Conservation (phyloP, 148 eudicot species). For the Heliamphora exappendiculata region DNA sequence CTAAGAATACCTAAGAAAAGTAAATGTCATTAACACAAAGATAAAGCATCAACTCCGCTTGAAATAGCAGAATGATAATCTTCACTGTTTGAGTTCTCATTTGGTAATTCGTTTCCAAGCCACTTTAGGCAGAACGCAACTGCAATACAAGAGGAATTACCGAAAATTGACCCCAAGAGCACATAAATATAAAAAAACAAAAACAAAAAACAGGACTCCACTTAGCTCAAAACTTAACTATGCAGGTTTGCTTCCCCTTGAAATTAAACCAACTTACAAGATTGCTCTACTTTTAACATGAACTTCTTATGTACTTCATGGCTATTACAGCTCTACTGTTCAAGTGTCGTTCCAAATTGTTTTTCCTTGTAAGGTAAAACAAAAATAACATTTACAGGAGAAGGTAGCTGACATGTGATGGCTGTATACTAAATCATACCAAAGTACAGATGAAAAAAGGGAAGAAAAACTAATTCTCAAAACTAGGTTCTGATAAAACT, state of each 20-base stretch:
- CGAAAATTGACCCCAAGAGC: too few species aligned
- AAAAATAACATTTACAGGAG: neutral
- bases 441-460: neutral
- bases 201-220: neutral
- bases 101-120: neutral
- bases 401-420: neutral
- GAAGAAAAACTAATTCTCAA: neutral
- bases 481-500: slow-evolving; percentile 22
- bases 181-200: neutral
- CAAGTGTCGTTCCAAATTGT: neutral
- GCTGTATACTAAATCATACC: neutral
- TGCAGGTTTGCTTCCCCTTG: neutral
- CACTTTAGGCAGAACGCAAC: neutral
- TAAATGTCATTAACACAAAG: neutral
- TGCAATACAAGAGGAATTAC: neutral
- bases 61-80: neutral
- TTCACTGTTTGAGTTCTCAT: neutral
- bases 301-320: neutral
- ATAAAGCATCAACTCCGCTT: neutral
- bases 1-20: neutral
- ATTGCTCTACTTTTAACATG: too few species aligned
- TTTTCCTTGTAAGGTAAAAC: neutral
- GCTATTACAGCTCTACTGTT: neutral
- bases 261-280: neutral
- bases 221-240: neutral